A percentile compares a stretch with the other conserved stretches of the same genome.
Conservation (phyloP, 169 alveolate species). For the Eimeria maxima region DNA sequence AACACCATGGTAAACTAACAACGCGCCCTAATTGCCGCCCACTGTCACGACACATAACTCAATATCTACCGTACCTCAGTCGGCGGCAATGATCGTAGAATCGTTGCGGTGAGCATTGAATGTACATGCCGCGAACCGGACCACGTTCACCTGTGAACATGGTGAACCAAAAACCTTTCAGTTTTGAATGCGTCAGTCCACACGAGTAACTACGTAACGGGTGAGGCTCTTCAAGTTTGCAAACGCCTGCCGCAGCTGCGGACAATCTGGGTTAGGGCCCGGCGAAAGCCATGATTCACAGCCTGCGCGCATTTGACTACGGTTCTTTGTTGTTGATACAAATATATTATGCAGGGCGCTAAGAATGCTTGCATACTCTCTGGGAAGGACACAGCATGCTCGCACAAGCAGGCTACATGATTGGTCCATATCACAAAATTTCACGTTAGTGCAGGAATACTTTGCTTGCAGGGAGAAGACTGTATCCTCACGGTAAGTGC, state of each 20-base stretch:
- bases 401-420: not conserved
- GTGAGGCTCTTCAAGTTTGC: not conserved
- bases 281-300: not conserved
- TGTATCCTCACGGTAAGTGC: not conserved
- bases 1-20: not conserved
- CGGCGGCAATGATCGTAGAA: no score
- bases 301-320: not conserved
- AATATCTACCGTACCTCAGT: no score
- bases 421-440: not conserved
- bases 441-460: not conserved
- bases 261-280: not conserved
- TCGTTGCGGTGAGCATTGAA: no score
- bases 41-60: no score
- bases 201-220: not conserved
- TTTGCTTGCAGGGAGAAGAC: no score
- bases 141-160: no score
- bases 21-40: not conserved
- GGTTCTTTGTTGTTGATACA: not conserved
- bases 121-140: no score
- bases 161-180: no score
- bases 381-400: not conserved
- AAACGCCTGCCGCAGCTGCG: not conserved
- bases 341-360: not conserved
- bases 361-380: not conserved
- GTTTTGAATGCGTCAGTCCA: not conserved